Conservation (phyloP, 169 alveolate species). For the Plasmodium coatneyi region DNA sequence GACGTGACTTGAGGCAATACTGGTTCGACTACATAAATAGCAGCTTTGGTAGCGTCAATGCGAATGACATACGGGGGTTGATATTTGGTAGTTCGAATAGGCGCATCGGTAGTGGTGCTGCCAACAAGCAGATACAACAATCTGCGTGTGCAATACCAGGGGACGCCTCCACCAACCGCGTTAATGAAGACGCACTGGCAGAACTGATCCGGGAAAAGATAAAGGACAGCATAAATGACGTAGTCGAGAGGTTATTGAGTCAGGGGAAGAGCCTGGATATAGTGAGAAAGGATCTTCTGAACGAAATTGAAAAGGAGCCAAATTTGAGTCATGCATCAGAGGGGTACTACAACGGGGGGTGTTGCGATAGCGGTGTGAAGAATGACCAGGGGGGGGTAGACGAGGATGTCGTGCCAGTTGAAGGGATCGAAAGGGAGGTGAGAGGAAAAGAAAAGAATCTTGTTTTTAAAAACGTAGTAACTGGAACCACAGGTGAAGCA, state of each 20-base stretch:
- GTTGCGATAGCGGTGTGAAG: neutral
- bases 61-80: slow-evolving; percentile 21
- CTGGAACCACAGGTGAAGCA: neutral
- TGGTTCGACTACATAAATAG: slow-evolving; percentile 36
- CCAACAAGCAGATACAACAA: neutral
- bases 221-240: slow-evolving; percentile 23
- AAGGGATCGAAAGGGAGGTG: neutral
- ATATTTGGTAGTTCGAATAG: neutral
- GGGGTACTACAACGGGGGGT: neutral
- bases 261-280: neutral
- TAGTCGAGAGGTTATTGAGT: slow-evolving; percentile 33
- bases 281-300: neutral
- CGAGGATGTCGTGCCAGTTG: neutral
- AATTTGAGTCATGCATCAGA: neutral
- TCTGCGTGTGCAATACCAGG: neutral
- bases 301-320: neutral
- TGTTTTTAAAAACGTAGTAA: neutral
- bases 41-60: slow-evolving; percentile 22
- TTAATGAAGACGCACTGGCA: neutral
- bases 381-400: neutral
- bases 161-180: neutral
- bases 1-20: neutral
- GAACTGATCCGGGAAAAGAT: slow-evolving; percentile 33
- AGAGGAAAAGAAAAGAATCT: neutral
- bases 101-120: neutral